phyloP scores from a whole-genome alignment of 2,329 filamentous ascomycete species.

The Colletotrichum cordylinicola region DNA sequence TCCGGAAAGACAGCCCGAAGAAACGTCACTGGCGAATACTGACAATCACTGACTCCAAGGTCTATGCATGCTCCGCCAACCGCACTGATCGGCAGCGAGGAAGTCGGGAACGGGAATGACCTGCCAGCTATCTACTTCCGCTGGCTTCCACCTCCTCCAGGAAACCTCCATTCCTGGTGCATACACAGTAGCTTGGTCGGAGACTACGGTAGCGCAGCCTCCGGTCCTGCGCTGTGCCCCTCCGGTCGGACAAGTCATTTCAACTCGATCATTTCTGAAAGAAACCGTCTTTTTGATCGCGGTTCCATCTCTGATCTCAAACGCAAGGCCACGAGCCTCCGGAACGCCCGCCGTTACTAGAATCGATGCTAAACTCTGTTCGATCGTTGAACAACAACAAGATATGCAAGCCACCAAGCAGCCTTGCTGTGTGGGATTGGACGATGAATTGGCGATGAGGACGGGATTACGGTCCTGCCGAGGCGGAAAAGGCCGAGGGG shows the following conservation, averaged over 20 bases:
- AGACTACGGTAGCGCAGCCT: neutral
- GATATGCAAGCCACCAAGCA: neutral
- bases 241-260: neutral
- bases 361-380: neutral
- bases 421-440: neutral
- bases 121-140: neutral
- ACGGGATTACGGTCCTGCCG: neutral
- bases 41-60: neutral
- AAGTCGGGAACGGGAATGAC: neutral
- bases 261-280: neutral
- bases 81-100: neutral
- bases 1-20: neutral
- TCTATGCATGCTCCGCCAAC: conserved; percentile 8
- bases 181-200: neutral
- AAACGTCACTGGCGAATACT: neutral
- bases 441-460: neutral
- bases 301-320: neutral
- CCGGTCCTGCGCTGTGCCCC: neutral
- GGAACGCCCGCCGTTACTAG: neutral
- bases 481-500: neutral
- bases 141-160: neutral
- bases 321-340: neutral
- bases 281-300: neutral
- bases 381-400: neutral
- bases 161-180: neutral